phyloP scores from a whole-genome alignment of 2,329 filamentous ascomycete genomes.

The Xylaria sp. region DNA sequence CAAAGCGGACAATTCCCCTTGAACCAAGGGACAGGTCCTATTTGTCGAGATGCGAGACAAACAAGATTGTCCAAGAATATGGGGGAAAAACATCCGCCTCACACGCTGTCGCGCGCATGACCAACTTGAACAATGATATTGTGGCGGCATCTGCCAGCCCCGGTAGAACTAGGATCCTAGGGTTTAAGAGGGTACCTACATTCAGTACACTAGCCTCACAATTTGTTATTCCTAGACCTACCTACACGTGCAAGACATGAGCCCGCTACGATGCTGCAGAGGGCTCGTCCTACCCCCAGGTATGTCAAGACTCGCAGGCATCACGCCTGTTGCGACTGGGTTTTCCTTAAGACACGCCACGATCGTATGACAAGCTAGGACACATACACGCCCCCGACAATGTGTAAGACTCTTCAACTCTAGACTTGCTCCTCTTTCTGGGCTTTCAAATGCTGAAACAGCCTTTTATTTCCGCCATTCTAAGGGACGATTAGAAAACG shows the following conservation, averaged over 20 bases:
- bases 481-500: conserved; percentile 1
- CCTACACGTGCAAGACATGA: background rate
- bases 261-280: conserved; percentile 14
- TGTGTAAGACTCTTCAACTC: background rate
- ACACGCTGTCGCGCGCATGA: conserved; percentile 16
- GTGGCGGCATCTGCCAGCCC: conserved; percentile 1
- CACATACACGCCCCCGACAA: background rate
- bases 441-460: conserved; percentile 11
- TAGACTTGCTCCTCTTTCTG: background rate
- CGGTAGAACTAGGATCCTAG: background rate
- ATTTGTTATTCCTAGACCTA: background rate
- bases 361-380: conserved; percentile 31
- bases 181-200: background rate
- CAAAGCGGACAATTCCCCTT: conserved; percentile 18
- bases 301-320: conserved; percentile 18
- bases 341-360: conserved; percentile 25
- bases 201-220: too few relatives aligned
- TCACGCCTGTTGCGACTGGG: conserved; percentile 27
- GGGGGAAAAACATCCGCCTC: background rate
- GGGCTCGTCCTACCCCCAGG: conserved; percentile 20
- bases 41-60: conserved; percentile 10
- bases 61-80: conserved; percentile 5
- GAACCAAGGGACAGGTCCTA: background rate
- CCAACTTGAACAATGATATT: conserved; percentile 11
- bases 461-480: conserved; percentile 1